Base-by-base conservation (phyloP, 2,329 filamentous ascomycete genomes). In the Tetracladium maxilliforme region DNA sequence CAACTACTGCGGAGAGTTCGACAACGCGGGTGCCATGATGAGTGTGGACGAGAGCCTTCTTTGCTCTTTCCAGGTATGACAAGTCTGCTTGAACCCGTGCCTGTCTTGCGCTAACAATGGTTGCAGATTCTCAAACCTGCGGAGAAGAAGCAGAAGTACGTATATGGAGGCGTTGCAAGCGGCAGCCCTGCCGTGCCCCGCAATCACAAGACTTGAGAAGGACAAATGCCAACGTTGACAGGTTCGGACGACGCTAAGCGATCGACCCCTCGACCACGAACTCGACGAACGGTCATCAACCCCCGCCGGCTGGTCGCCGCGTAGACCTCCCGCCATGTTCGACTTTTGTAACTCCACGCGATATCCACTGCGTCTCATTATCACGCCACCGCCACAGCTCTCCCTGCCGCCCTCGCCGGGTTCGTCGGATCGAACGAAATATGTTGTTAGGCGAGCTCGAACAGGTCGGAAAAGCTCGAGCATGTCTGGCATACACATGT, bases 61-160 rank as follows among this genome's bases (percentile, higher is more conserved):
- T 46, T 98, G 90, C 67, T 94, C 86, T 35, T 98, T 98, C 77
- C 90, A 95, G 80, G 82, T 90, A 30, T n/a, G 9, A n/a, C 16
- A 18, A n/a, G 16, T 13, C n/a, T 19, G 21, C 22, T 16, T 21
- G 10, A 16, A 19, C 14, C 17, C 12, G 18, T 19, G 11, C 10
- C 11, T 27, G 24, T 26, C 12, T 24, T 11, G 12, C 10, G 12
- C 14, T 16, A 20, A 4, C 17, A 18, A 22, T 30, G 19, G 8
- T 26, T 18, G 22, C 18, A 92, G 83, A 95, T 98, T 51, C 69
- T 98, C 64, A 98, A 95, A 67, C 90, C 90, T 48, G 90, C 90
- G 56, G 90, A 98, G 72, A 98, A 98, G 77, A 98, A 98, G 77
- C 87, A 94, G 82, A 95, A 95, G 86, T 95, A 92, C 67, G 86